phyloP scores from a whole-genome alignment of 1,284 basidiomycete genomes.

The Naganishia sp. region DNA sequence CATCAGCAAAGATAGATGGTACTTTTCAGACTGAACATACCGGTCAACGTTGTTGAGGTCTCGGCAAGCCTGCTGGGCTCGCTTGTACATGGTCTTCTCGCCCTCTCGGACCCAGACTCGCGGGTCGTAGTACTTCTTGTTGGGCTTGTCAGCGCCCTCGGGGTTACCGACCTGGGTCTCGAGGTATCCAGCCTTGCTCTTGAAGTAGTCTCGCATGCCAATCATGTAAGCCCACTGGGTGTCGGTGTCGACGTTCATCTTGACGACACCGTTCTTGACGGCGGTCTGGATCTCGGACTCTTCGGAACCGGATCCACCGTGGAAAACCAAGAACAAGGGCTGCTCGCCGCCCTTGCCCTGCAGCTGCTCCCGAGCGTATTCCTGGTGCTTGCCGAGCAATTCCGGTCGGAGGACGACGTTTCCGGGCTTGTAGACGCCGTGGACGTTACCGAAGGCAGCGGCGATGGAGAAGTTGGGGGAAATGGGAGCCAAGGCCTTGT shows the following conservation, averaged over 20 bases:
- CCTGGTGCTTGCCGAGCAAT: conserved; percentile 90
- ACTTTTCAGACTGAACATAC: not conserved
- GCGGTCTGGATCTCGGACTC: conserved; percentile 96
- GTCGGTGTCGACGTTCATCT: conserved; percentile 95
- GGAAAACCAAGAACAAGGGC: conserved; percentile 99
- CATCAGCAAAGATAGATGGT: too few relatives aligned
- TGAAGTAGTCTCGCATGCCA: conserved; percentile 87
- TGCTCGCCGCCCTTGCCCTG: conserved; percentile 64
- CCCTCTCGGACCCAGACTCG: conserved; percentile 98
- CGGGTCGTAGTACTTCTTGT: conserved; percentile 88
- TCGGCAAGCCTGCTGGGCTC: conserved; percentile 87
- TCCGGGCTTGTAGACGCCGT: conserved; percentile 93
- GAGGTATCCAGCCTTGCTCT: conserved; percentile 81
- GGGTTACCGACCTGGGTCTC: conserved; percentile 89
- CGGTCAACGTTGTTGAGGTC: conserved; percentile 78
- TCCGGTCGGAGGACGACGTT: conserved; percentile 92
- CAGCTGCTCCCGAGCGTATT: conserved; percentile 70
- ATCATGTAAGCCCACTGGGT: conserved; percentile 80
- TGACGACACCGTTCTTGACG: conserved; percentile 88
- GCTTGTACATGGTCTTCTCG: conserved; percentile 85
- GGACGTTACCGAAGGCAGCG: conserved; percentile 89
- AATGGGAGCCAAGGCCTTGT: conserved; percentile 78
- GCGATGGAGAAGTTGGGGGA: conserved; percentile 95
- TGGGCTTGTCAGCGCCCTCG: conserved; percentile 89
- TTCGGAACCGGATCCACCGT: conserved; percentile 96